Percentiles rank a stretch among this genome's conserved stretches.
Evolutionary conservation across 768 basidiomycete species (phyloP).

Genomic region (Inosperma sp.): DNA sequence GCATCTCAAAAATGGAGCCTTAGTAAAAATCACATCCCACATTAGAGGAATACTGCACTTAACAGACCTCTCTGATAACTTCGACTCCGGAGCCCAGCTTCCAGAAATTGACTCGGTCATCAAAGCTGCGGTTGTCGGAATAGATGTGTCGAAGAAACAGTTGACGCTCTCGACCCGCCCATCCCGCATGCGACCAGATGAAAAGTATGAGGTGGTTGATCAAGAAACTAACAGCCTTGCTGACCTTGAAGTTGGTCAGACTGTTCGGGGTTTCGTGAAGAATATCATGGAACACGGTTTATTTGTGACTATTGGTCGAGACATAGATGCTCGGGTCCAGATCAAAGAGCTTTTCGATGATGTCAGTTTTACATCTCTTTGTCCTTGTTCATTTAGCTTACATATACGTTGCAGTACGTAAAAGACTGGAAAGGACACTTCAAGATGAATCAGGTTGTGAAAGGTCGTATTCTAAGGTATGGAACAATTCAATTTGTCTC

Average conservation of each 20-base stretch:
- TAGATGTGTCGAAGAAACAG: constrained; percentile 63
- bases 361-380: constrained; percentile 28
- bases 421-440: constrained; percentile 94
- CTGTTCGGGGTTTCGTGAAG: constrained; percentile 87
- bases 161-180: constrained; percentile 77
- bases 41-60: constrained; percentile 77
- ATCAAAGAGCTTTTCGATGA: constrained; percentile 93
- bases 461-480: constrained; percentile 80
- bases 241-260: constrained; percentile 67
- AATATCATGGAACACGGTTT: constrained; percentile 81
- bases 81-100: constrained; percentile 49
- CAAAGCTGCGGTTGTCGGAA: constrained; percentile 63
- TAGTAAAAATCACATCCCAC: constrained; percentile 68
- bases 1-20: constrained; percentile 65
- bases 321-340: constrained; percentile 87
- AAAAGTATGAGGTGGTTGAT: constrained; percentile 51
- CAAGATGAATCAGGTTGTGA: constrained; percentile 74
- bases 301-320: constrained; percentile 80
- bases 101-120: constrained; percentile 63
- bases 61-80: constrained; percentile 80
- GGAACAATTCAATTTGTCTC: constrained; percentile 9
- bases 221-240: constrained; percentile 58
- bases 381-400: not conserved
- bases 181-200: constrained; percentile 61
- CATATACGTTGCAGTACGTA: constrained; percentile 58